A percentile compares a stretch with the other conserved stretches of the same genome.
These are phyloP conservation scores for Podaxis sp. DNA, from an alignment of 768 basidiomycete genomes.

Conservation along the genomic window DNA sequence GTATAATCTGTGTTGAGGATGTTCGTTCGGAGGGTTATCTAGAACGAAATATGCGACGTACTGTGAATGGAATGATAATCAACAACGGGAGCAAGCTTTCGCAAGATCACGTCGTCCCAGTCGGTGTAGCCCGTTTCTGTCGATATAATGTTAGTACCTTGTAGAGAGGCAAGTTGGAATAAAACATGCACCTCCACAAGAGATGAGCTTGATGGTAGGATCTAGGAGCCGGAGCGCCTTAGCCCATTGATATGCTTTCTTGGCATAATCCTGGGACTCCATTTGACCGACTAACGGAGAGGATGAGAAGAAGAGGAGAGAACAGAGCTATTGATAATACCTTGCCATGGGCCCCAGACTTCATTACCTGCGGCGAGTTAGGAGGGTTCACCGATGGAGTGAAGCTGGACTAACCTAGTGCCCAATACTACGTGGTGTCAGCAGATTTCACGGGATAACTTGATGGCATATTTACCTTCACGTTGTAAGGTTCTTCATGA, in stretches of 20 bases:
- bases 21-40: not conserved
- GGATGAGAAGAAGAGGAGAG: not conserved
- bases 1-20: slow-evolving; percentile 34
- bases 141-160: slow-evolving; percentile 9
- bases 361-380: slow-evolving; percentile 47
- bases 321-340: slow-evolving; percentile 17
- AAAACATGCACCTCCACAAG: slow-evolving; percentile 46
- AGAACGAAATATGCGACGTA: slow-evolving; percentile 17
- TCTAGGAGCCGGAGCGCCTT: slow-evolving; percentile 58
- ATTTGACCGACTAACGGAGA: slow-evolving; percentile 48
- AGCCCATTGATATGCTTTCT: slow-evolving; percentile 59
- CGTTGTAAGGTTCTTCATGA: slow-evolving; percentile 50
- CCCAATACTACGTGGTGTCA: slow-evolving; percentile 29
- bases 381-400: not conserved
- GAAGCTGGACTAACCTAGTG: slow-evolving; percentile 24
- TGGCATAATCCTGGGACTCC: slow-evolving; percentile 51
- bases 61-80: slow-evolving; percentile 51
- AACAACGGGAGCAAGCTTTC: slow-evolving; percentile 41
- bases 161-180: slow-evolving; percentile 3
- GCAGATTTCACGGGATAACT: not conserved
- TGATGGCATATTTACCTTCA: slow-evolving; percentile 29
- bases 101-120: slow-evolving; percentile 41
- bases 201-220: slow-evolving; percentile 50
- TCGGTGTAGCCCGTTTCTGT: slow-evolving; percentile 39
- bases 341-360: slow-evolving; percentile 55